Evolutionary conservation across 805 yeast species (phyloP).

Genomic region (Wickerhamiella domercqiae): DNA sequence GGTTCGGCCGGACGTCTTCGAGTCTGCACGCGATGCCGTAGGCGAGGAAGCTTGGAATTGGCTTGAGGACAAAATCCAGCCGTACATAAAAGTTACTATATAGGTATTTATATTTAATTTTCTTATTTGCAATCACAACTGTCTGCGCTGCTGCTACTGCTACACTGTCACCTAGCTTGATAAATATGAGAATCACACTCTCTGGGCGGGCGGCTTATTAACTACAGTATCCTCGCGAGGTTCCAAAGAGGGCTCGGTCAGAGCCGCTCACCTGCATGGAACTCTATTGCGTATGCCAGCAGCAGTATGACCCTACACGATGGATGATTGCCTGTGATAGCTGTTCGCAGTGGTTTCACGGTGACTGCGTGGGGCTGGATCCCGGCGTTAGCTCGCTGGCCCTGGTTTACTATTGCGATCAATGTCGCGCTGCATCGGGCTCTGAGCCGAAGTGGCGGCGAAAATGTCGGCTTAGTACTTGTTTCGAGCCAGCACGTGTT

Average conservation of each 20-base stretch:
- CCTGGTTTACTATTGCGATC: not conserved
- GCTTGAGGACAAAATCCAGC: constrained; percentile 16
- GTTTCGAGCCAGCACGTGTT: constrained; percentile 1
- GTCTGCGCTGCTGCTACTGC: no score
- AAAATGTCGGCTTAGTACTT: not conserved
- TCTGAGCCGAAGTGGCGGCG: not conserved
- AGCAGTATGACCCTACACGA: not conserved
- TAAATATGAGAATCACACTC: no score
- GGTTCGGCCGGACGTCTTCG: constrained; percentile 26
- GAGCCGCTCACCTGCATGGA: no score
- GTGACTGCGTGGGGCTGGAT: not conserved
- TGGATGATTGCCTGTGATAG: constrained; percentile 1
- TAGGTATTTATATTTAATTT: not conserved
- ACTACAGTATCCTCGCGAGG: no score
- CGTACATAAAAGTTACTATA: no score
- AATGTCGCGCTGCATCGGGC: not conserved
- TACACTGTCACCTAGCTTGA: no score
- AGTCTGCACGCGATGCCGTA: constrained; percentile 22
- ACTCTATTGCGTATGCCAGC: constrained; percentile 1
- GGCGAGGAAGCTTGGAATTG: constrained; percentile 25
- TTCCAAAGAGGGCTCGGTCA: no score
- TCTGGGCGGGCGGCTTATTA: no score
- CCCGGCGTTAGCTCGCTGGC: not conserved
- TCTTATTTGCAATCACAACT: no score
- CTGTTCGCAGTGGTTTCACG: constrained; percentile 1